Evolutionary conservation across 768 basidiomycete species (phyloP).

Genomic region (Austroboletus festivus): DNA sequence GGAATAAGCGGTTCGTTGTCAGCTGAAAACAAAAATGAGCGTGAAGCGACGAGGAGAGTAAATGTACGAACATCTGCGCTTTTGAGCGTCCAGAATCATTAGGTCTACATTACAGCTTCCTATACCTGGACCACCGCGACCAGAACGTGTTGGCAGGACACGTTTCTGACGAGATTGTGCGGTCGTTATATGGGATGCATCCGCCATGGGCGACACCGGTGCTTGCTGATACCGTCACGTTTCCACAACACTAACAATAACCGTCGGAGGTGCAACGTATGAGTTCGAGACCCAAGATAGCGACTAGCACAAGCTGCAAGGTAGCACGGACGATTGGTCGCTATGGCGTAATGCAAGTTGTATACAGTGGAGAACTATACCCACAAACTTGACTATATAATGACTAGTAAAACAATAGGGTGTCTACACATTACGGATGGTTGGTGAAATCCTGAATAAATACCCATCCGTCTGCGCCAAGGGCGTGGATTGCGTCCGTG

Average conservation of each 20-base stretch:
- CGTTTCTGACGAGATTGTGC: conserved; percentile 62
- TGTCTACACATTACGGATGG: background rate
- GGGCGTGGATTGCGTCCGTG: conserved; percentile 38
- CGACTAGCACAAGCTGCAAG: background rate
- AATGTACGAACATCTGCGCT: conserved; percentile 62
- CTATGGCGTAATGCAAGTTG: conserved; percentile 1
- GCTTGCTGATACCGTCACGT: conserved; percentile 13
- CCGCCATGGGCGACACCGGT: conserved; percentile 27
- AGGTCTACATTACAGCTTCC: conserved; percentile 77
- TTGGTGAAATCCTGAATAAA: conserved; percentile 12
- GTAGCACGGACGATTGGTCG: conserved; percentile 5
- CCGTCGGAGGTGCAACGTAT: conserved; percentile 1
- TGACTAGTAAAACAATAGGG: too few species aligned
- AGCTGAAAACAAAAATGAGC: conserved; percentile 39
- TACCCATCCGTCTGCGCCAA: conserved; percentile 52
- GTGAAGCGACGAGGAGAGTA: conserved; percentile 7
- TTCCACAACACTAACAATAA: conserved; percentile 4
- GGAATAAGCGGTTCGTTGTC: conserved; percentile 75
- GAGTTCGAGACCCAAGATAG: conserved; percentile 3
- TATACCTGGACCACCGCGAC: conserved; percentile 78
- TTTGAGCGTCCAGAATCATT: conserved; percentile 80
- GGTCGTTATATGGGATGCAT: conserved; percentile 33
- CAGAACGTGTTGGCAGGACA: conserved; percentile 75
- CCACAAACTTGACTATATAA: too few species aligned
- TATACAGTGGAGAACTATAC: background rate